Percentiles rank a stretch among this genome's conserved stretches.
Evolutionary conservation across 1,139 yeast species (phyloP).

Genomic region (Sugiyamaella neomexicana): DNA sequence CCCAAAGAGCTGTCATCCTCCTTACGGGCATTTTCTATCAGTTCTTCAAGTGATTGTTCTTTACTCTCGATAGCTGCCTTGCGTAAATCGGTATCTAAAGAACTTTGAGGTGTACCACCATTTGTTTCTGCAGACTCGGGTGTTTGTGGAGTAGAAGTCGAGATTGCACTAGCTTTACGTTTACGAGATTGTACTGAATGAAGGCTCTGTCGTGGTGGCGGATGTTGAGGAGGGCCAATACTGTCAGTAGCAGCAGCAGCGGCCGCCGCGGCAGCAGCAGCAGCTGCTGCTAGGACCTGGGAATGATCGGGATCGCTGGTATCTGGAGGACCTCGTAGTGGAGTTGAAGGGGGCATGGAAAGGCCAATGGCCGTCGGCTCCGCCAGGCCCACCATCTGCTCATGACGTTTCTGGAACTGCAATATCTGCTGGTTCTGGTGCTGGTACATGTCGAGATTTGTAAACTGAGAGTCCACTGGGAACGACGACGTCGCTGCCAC

Average conservation of each 20-base stretch:
- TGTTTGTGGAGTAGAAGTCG: conserved; percentile 15
- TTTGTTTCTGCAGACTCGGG: neutral
- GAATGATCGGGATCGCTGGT: conserved; percentile 11
- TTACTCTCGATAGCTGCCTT: conserved; percentile 33
- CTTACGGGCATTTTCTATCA: conserved; percentile 52
- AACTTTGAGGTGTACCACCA: conserved; percentile 11
- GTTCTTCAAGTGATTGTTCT: conserved; percentile 49
- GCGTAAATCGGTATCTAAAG: conserved; percentile 50
- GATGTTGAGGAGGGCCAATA: conserved; percentile 24
- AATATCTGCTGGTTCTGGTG: too few species aligned
- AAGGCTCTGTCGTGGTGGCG: conserved; percentile 17
- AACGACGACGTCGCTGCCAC: conserved; percentile 2
- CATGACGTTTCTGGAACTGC: conserved; percentile 9
- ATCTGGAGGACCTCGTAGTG: conserved; percentile 4
- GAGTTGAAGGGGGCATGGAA: neutral
- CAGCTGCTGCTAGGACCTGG: conserved; percentile 18
- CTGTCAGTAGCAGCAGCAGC: conserved; percentile 2
- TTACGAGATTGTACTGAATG: conserved; percentile 11
- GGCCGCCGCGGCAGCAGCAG: neutral
- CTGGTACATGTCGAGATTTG: conserved; percentile 3
- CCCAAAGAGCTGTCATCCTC: conserved; percentile 48
- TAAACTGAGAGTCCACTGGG: neutral
- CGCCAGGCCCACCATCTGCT: conserved; percentile 16
- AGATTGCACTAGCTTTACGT: conserved; percentile 24
- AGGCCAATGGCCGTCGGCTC: neutral